These are phyloP conservation scores for Gamarada debralockiae DNA, from an alignment of 495 filamentous ascomycete genomes.

Conservation along the genomic window DNA sequence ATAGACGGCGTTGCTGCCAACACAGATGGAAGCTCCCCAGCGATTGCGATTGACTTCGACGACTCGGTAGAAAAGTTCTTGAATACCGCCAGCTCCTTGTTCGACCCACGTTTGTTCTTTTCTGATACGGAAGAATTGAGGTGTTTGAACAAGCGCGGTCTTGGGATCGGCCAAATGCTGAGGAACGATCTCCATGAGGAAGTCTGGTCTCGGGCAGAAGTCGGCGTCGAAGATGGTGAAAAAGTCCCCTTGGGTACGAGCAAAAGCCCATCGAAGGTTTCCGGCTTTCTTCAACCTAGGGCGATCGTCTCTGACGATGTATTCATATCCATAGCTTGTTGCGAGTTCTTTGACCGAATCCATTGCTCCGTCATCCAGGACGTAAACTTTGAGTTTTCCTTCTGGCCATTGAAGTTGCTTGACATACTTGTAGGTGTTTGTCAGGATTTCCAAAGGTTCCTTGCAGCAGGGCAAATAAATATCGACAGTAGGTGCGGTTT, in stretches of 20 bases:
- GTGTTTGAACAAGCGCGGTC: slow-evolving; percentile 26
- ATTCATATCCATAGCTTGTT: slow-evolving; percentile 22
- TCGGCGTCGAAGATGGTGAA: slow-evolving; percentile 30
- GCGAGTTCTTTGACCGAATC: slow-evolving; percentile 22
- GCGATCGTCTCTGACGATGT: slow-evolving; percentile 23
- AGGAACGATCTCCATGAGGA: slow-evolving; percentile 25
- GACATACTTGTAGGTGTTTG: slow-evolving; percentile 28
- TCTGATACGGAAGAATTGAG: slow-evolving; percentile 26
- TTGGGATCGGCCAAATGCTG: slow-evolving; percentile 20
- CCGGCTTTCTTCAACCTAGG: slow-evolving; percentile 29
- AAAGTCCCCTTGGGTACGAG: slow-evolving; percentile 25
- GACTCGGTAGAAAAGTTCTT: slow-evolving; percentile 28
- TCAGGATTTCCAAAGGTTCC: slow-evolving; percentile 26
- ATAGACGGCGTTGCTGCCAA: slow-evolving; percentile 28
- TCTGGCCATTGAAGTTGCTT: slow-evolving; percentile 21
- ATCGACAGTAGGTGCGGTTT: slow-evolving; percentile 26
- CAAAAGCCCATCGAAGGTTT: slow-evolving; percentile 28
- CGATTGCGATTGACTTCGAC: slow-evolving; percentile 25
- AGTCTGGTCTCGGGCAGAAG: slow-evolving; percentile 29
- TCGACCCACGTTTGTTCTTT: slow-evolving; percentile 27
- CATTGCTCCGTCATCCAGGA: slow-evolving; percentile 27
- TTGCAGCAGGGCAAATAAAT: slow-evolving; percentile 30
- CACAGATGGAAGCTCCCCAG: slow-evolving; percentile 27
- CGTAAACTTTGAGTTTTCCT: slow-evolving; percentile 21
- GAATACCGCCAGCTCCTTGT: slow-evolving; percentile 23